Base-by-base conservation (phyloP, 805 yeast genomes). In the Myxozyma neglecta region DNA sequence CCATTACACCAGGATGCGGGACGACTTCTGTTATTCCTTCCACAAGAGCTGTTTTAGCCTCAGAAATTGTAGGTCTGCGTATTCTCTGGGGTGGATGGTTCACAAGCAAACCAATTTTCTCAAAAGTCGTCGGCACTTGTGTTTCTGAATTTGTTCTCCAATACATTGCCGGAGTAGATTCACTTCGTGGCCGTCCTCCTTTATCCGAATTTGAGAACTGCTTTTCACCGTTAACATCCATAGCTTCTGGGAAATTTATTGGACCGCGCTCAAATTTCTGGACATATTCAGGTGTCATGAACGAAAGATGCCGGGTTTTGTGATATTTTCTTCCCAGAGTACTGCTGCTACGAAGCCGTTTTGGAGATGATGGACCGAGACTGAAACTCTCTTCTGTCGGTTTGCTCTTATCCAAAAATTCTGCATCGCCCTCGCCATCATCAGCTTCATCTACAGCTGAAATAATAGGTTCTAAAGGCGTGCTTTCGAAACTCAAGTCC, bases 1-100 rank as follows among this genome's bases (percentile, higher is more conserved):
- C 67, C 65, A 64, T 60, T 36, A 64, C 56, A 36, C 67, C 67
- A 13, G 67, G 61, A 46, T 56, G 62, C 11, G 61, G 58, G 2
- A 66, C 53, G 10, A 59, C 60, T 29, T 60, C 61, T 9, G 65
- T 61, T 10, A 64, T 39, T 6, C 59, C 58, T 11, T 24, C 63
- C 2, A 62, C 40, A 24, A 57, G 18, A 29, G 53, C 53, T 7
- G 44, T 58, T 36, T 55, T 58, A 11, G 65, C 62, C 6, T 46
- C 53, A 9, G 61, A 56, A 11, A 63, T 51, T 11, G 66, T 54
- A 16, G 56, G 53, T n/a, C 64, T 45, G 18, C 64, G 52, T 18
- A 29, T 20, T 16, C 61, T 50, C 16, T 58, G 54, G 1, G 48
- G n/a, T 11, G 36, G 53, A 32, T 51, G 37, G 6, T 14, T 16